Evolutionary conservation across 2,329 filamentous ascomycete species (phyloP).

Genomic region (Verticillium nonalfalfae): DNA sequence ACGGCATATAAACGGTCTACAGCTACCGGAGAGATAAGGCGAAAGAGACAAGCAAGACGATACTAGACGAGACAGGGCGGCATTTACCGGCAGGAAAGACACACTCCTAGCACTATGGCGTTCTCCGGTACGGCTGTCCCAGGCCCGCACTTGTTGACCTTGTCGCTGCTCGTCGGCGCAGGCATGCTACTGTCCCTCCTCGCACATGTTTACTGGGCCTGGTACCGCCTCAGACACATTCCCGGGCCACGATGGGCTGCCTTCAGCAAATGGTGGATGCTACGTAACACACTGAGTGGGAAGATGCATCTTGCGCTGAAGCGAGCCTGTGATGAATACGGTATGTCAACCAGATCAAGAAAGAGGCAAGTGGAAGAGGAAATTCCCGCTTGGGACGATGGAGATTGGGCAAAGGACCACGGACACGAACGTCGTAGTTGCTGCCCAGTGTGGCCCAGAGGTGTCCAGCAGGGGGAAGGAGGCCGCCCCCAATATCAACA

Average conservation of each 20-base stretch:
- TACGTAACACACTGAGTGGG: slow-evolving; percentile 16
- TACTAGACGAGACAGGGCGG: not conserved
- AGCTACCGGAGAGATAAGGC: not conserved
- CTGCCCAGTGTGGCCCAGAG: not conserved
- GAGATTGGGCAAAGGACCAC: slow-evolving; percentile 2
- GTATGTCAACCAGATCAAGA: slow-evolving; percentile 3
- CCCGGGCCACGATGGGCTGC: slow-evolving; percentile 25
- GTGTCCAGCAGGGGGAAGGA: not conserved
- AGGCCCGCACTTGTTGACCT: slow-evolving; percentile 1
- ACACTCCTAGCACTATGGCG: slow-evolving; percentile 3
- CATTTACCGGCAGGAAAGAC: not conserved
- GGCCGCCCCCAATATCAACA: not conserved
- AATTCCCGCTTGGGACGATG: too few relatives aligned
- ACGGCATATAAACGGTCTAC: not conserved
- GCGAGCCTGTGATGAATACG: slow-evolving; percentile 12
- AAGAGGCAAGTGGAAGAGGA: not conserved
- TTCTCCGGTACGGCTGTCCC: not conserved
- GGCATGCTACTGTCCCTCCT: slow-evolving; percentile 6
- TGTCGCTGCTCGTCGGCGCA: slow-evolving; percentile 1
- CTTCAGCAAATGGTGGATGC: slow-evolving; percentile 25
- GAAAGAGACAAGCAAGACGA: not conserved
- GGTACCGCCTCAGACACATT: slow-evolving; percentile 25
- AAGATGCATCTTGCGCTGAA: slow-evolving; percentile 14
- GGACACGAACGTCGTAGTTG: slow-evolving; percentile 10
- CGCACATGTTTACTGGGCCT: slow-evolving; percentile 13